Conservation (phyloP, 2,329 filamentous ascomycete genomes). For the Penicillium sp. region DNA sequence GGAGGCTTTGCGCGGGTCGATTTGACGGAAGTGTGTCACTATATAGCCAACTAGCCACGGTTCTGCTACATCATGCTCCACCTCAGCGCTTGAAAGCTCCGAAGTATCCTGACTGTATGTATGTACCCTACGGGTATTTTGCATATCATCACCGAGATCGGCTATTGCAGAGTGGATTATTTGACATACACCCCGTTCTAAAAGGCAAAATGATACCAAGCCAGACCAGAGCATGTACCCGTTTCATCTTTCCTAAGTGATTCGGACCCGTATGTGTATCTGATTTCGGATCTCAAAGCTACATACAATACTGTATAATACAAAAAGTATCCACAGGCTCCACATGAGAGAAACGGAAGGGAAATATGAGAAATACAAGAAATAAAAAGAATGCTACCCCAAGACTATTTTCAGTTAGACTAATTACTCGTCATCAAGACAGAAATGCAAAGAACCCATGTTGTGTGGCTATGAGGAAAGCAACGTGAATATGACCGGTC, state of each 20-base stretch:
- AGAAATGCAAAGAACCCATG: neutral
- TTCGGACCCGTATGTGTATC: neutral
- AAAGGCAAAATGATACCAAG: neutral
- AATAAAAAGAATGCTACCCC: neutral
- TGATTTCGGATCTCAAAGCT: neutral
- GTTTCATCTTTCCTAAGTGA: neutral
- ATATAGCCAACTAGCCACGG: slow-evolving; percentile 15
- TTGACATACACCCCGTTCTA: neutral
- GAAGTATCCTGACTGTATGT: slow-evolving; percentile 3
- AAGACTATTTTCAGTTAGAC: neutral
- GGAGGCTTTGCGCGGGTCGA: slow-evolving; percentile 10
- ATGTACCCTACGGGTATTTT: neutral
- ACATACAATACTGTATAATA: slow-evolving; percentile 1
- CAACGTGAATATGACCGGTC: neutral
- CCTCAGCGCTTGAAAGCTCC: slow-evolving; percentile 8
- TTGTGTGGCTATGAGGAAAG: neutral
- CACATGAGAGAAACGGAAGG: neutral
- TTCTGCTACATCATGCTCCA: slow-evolving; percentile 10
- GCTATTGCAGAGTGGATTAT: slow-evolving; percentile 5
- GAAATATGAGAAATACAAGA: neutral
- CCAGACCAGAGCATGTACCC: neutral
- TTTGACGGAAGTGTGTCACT: slow-evolving; percentile 12
- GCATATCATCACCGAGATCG: slow-evolving; percentile 12
- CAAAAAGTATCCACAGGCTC: neutral
- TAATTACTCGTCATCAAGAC: neutral